phyloP scores from a whole-genome alignment of 768 basidiomycete species.

The Terana coerulea region DNA sequence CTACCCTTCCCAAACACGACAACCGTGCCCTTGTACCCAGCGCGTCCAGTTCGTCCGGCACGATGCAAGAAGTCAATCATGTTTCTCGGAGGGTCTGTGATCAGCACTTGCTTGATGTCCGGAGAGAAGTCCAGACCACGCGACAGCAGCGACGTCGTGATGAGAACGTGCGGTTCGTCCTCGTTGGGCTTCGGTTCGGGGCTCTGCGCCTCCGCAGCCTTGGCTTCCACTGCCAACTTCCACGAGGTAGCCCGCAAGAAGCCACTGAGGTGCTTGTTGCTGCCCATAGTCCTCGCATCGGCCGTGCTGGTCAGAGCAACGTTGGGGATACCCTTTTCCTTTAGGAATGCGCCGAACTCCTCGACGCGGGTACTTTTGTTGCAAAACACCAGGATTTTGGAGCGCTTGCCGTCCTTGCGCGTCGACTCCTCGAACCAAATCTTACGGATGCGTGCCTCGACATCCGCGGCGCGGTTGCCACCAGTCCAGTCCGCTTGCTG shows the following conservation, averaged over 20 bases:
- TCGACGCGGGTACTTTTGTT: conserved; percentile 72
- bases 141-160: conserved; percentile 89
- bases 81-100: conserved; percentile 84
- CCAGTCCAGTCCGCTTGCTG: conserved; percentile 76
- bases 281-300: conserved; percentile 56
- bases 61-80: conserved; percentile 92
- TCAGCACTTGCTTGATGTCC: conserved; percentile 77
- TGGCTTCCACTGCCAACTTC: conserved; percentile 11
- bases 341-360: conserved; percentile 55
- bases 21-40: conserved; percentile 66
- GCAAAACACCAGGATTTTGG: conserved; percentile 79
- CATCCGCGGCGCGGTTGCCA: conserved; percentile 77
- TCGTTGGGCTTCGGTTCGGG: conserved; percentile 13
- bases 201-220: conserved; percentile 12
- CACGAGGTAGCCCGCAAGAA: conserved; percentile 46
- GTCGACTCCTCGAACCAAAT: conserved; percentile 72
- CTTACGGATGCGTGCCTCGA: conserved; percentile 66
- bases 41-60: conserved; percentile 79
- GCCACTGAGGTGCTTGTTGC: conserved; percentile 70
- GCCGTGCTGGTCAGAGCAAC: conserved; percentile 64
- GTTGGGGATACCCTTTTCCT: conserved; percentile 56
- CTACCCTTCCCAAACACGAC: conserved; percentile 71
- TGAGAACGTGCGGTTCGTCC: conserved; percentile 58
- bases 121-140: conserved; percentile 88
- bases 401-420: conserved; percentile 28